These are phyloP conservation scores for Nicotiana sylvestris DNA, from an alignment of 257 asterid species.

Conservation along the genomic window DNA sequence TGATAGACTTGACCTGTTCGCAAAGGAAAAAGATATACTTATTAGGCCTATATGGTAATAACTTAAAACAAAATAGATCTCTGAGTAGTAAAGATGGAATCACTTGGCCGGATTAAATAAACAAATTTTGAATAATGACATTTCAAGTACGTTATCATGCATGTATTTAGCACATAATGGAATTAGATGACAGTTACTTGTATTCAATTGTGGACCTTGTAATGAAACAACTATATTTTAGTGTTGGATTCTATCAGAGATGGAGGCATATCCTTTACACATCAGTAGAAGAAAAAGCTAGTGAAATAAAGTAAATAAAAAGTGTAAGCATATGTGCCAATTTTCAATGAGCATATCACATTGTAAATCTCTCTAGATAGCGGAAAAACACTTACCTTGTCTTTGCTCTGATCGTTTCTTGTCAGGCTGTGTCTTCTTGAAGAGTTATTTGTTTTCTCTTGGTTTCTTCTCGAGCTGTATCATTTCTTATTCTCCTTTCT, in stretches of 20 bases:
- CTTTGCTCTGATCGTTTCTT: too few species aligned
- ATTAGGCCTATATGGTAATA: too few species aligned
- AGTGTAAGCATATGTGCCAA: background rate
- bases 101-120: too few species aligned
- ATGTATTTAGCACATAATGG: slow-evolving; percentile 50
- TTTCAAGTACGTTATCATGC: too few species aligned
- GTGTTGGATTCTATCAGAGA: slow-evolving; percentile 26
- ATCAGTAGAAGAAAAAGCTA: too few species aligned
- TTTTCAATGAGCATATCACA: background rate
- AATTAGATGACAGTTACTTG: slow-evolving; percentile 29
- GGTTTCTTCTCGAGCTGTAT: slow-evolving; percentile 82
- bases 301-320: background rate
- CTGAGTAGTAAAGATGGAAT: too few species aligned
- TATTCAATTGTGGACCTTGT: slow-evolving; percentile 56
- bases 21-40: too few species aligned
- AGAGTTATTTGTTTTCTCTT: slow-evolving; percentile 63
- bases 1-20: too few species aligned
- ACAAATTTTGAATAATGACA: too few species aligned
- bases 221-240: slow-evolving; percentile 44
- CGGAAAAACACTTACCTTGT: background rate
- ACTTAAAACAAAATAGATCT: too few species aligned
- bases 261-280: background rate
- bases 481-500: slow-evolving; percentile 77
- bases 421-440: slow-evolving; percentile 46
- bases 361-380: background rate